phyloP scores from a whole-genome alignment of 2,329 filamentous ascomycete genomes.

The Lomentospora prolificans region DNA sequence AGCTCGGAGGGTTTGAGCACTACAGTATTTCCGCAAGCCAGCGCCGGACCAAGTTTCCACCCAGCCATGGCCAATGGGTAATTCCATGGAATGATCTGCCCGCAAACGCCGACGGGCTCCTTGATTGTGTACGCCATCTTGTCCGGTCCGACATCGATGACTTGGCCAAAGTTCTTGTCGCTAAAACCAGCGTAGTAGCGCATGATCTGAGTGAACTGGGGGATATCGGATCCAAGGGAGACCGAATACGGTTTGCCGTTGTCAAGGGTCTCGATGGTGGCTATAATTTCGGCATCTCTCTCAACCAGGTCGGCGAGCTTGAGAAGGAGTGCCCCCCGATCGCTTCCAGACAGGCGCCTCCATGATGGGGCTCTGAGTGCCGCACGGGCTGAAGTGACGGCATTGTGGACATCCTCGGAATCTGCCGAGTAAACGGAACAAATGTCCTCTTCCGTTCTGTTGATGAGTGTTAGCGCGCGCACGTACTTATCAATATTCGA shows the following conservation, averaged over 20 bases:
- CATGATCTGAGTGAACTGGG: slow-evolving; percentile 35
- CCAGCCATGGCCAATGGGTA: slow-evolving; percentile 68
- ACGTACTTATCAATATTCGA: too few species aligned
- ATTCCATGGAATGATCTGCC: slow-evolving; percentile 73
- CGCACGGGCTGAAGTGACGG: slow-evolving; percentile 58
- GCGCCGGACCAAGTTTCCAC: slow-evolving; percentile 41
- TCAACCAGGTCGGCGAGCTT: slow-evolving; percentile 63
- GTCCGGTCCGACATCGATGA: slow-evolving; percentile 58
- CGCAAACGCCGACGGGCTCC: slow-evolving; percentile 70
- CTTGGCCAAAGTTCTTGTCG: slow-evolving; percentile 70
- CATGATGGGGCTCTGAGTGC: slow-evolving; percentile 60
- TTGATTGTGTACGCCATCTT: slow-evolving; percentile 71
- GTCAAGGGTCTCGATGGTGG: slow-evolving; percentile 61
- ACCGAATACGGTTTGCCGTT: slow-evolving; percentile 68
- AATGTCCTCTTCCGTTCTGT: slow-evolving; percentile 53
- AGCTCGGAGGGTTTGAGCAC: slow-evolving; percentile 52
- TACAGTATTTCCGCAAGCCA: slow-evolving; percentile 48
- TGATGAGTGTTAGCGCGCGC: neutral
- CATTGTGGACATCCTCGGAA: slow-evolving; percentile 56
- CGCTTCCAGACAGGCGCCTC: slow-evolving; percentile 56
- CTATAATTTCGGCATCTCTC: slow-evolving; percentile 42
- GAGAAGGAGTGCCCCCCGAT: slow-evolving; percentile 58
- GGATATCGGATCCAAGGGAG: slow-evolving; percentile 54
- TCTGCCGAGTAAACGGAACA: slow-evolving; percentile 60
- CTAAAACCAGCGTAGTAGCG: slow-evolving; percentile 73